Conservation (phyloP, 176 grass and related monocot species). For the Carex scoparia region DNA sequence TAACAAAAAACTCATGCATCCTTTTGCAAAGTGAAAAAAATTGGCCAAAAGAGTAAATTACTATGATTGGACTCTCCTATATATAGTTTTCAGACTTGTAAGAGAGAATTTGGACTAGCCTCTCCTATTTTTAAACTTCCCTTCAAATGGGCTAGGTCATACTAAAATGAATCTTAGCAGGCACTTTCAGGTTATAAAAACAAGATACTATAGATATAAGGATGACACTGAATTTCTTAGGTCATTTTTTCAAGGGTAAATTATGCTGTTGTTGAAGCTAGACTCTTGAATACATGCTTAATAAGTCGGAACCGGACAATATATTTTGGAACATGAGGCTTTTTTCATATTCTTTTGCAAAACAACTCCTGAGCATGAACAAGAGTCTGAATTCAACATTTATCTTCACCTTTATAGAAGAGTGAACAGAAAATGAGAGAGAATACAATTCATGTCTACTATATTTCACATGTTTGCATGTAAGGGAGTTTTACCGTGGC, state of each 20-base stretch:
- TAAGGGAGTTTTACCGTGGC: conserved; percentile 38
- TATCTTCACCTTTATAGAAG: not conserved
- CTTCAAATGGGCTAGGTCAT: not conserved
- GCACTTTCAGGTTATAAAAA: not conserved
- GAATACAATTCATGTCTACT: not conserved
- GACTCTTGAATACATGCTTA: not conserved
- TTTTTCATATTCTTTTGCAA: not conserved
- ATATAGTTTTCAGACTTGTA: not conserved
- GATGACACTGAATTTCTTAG: not conserved
- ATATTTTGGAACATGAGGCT: not conserved
- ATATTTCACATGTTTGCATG: not conserved
- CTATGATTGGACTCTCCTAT: not conserved
- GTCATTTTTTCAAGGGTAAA: not conserved
- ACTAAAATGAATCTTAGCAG: not conserved
- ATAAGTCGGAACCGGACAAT: not conserved
- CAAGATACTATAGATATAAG: not conserved
- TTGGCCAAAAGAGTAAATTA: not conserved
- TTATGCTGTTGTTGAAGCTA: not conserved
- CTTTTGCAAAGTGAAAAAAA: not conserved
- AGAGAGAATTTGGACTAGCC: not conserved
- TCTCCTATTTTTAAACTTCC: not conserved
- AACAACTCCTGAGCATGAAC: not conserved
- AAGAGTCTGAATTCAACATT: not conserved
- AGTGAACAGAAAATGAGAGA: not conserved
- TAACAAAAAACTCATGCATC: not conserved